Base-by-base conservation (phyloP, 2,329 filamentous ascomycete genomes). In the Colletotrichum brevisporum region DNA sequence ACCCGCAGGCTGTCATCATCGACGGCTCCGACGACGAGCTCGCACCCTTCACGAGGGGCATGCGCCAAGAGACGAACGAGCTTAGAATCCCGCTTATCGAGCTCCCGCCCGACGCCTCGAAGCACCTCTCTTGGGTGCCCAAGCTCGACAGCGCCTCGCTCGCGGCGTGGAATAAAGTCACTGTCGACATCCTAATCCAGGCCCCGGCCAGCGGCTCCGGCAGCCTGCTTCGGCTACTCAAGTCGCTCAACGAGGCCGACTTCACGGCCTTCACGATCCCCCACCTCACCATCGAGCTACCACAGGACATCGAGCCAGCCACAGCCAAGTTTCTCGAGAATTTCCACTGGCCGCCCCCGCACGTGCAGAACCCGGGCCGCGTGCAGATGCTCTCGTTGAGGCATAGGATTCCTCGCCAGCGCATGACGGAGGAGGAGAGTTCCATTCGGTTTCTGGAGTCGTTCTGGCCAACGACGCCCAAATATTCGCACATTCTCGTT, bases 201-300 rank as follows among this genome's bases (percentile, higher is more conserved):
- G 94, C 93, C 1, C 87, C 90, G 6, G 82, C 89, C 3, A 85
- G 86, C 9, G 90, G 92, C 21, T 91, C 93, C 2, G 94, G 93
- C 12, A 92, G 91, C 58, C 78, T 98, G 36, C 88, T 94, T 58
- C 87, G 94, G 63, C 85, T 98, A 39, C 86, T 99, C 4, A 87
- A 88, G 69, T 97, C 94, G 5, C 85, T 99, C 27, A 84, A 88
- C 71, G 82, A 83, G 8, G 94, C 93, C 5, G 94, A 98, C 76
- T 95, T 94, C 76, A 86, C 89, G 54, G 91, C 91, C 0, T 84
- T 92, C 50, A 83, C 86, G 1, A 82, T 88, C 2, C 95, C 95
- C 3, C 90, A 92, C 71, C 83, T 99, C 54, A 97, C 92, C 2
- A 90, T 98, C 57, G 95, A 98, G 76, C 84, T 99, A 8, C 94